Evolutionary conservation across 2,329 filamentous ascomycete genomes (phyloP).

Genomic region (Atkinsonella texensis): DNA sequence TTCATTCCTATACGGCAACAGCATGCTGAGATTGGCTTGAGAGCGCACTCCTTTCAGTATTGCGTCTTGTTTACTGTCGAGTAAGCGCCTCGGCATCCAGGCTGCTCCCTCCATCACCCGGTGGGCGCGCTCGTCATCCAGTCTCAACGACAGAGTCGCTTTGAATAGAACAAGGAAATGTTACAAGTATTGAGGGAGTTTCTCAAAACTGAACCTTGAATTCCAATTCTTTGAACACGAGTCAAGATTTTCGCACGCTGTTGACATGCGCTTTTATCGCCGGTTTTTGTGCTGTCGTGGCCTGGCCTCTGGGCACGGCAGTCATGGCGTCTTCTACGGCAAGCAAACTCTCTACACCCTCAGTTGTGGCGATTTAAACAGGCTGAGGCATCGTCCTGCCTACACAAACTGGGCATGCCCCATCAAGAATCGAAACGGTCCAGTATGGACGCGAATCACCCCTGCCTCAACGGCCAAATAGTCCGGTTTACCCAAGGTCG

Average conservation of each 20-base stretch:
- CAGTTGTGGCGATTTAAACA: background rate
- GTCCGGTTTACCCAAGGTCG: constrained; percentile 3
- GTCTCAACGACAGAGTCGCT: background rate
- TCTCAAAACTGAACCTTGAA: background rate
- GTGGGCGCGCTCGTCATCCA: background rate
- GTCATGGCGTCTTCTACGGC: background rate
- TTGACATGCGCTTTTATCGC: background rate
- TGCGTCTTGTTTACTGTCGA: background rate
- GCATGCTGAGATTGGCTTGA: too few species aligned
- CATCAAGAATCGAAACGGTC: background rate
- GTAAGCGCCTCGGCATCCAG: too few species aligned
- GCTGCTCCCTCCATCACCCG: too few species aligned
- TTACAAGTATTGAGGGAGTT: constrained; percentile 23
- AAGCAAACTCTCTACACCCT: background rate
- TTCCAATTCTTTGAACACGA: background rate
- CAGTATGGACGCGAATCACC: background rate
- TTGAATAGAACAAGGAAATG: background rate
- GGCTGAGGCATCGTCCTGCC: background rate
- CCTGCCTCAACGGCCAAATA: constrained; percentile 1
- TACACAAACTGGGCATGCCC: background rate
- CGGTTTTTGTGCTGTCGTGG: background rate
- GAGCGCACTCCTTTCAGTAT: background rate
- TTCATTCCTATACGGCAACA: too few species aligned
- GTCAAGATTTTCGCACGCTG: background rate
- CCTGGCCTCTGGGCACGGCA: background rate